Percentiles rank a stretch among this genome's conserved stretches.
Conservation (phyloP, 108 stramenopile genomes). For the Nitzschia sp. region DNA sequence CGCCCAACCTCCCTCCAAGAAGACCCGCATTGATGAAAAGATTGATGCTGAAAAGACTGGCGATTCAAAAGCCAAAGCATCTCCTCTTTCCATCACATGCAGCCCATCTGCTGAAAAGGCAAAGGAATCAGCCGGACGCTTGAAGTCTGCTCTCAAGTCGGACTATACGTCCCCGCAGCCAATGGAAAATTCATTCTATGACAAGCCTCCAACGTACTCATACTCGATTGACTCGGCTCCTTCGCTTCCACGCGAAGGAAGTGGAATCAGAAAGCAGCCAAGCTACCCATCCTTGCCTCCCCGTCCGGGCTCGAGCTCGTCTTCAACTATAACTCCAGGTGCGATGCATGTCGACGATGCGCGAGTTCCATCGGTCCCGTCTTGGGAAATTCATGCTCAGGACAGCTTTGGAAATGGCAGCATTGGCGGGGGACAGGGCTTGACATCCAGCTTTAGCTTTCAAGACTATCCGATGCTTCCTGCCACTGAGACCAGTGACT, state of each 20-base stretch:
- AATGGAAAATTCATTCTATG: conserved; percentile 31
- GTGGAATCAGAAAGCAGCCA: conserved; percentile 1
- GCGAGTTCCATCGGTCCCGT: conserved; percentile 47
- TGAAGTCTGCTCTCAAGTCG: conserved; percentile 4
- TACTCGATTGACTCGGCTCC: conserved; percentile 63
- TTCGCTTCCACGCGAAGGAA: conserved; percentile 35
- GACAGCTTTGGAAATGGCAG: conserved; percentile 64
- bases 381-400: conserved; percentile 70
- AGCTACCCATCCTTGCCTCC: conserved; percentile 44
- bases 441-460: conserved; percentile 55
- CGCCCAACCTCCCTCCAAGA: conserved; percentile 26
- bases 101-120: conserved; percentile 44
- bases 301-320: conserved; percentile 43
- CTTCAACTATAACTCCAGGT: conserved; percentile 48
- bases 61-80: conserved; percentile 30
- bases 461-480: conserved; percentile 60
- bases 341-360: conserved; percentile 38
- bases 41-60: conserved; percentile 5
- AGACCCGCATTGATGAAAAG: conserved; percentile 11
- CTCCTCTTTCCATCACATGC: conserved; percentile 54
- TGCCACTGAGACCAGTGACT: conserved; percentile 37
- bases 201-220: conserved; percentile 49
- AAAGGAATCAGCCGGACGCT: conserved; percentile 16
- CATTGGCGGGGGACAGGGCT: conserved; percentile 37
- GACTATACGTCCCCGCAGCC: conserved; percentile 28